These are phyloP conservation scores for Nyctanthes arbortristis DNA, from an alignment of 257 asterid genomes.

Conservation along the genomic window DNA sequence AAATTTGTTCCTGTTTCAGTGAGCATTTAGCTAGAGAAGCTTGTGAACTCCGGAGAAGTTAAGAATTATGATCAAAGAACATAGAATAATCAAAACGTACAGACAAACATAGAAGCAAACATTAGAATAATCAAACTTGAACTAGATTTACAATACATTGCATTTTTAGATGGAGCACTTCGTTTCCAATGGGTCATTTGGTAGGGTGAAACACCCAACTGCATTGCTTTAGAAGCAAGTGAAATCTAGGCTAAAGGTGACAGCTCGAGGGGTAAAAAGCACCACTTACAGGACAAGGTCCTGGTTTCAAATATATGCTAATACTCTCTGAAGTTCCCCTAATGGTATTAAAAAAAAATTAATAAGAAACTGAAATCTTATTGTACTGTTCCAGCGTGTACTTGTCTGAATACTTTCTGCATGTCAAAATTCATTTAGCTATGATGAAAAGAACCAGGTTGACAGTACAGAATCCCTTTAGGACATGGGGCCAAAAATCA, in stretches of 20 bases:
- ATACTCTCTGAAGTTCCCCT: no score
- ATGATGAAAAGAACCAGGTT: not conserved
- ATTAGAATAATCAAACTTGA: not conserved
- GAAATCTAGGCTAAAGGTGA: no score
- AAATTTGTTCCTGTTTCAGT: not conserved
- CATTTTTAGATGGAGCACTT: not conserved
- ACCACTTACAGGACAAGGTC: no score
- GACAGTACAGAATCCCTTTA: not conserved
- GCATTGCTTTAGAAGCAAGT: not conserved
- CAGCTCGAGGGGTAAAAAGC: no score
- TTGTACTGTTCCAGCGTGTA: not conserved
- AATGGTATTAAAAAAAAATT: no score
- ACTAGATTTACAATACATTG: not conserved
- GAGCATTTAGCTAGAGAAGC: conserved; percentile 21
- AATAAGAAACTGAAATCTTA: no score
- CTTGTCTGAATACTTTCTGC: not conserved
- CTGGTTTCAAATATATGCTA: no score
- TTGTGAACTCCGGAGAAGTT: conserved; percentile 13
- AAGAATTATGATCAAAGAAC: conserved; percentile 6
- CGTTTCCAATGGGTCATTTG: not conserved
- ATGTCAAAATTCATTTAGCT: not conserved
- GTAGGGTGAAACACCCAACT: not conserved
- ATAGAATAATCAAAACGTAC: no score
- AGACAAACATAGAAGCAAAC: no score
- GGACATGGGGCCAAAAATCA: not conserved